Conservation (phyloP, 1,139 yeast genomes). For the Blastobotrys serpentis region DNA sequence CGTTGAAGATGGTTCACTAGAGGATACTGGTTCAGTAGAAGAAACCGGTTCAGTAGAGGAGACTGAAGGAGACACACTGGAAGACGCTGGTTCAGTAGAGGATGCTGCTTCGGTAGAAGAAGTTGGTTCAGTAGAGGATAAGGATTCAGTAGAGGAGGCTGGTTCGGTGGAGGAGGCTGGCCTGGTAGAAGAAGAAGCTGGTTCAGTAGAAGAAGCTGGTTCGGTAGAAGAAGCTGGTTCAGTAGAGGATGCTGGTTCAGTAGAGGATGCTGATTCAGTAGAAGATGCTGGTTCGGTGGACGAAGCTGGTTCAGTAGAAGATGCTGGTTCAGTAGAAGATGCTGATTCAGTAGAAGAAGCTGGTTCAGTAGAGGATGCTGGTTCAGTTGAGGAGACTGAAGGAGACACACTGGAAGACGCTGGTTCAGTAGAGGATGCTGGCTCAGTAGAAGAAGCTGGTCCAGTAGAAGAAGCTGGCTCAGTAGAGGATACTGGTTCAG, state of each 20-base stretch:
- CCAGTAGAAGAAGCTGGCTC: conserved; percentile 1
- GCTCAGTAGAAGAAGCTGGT: background rate
- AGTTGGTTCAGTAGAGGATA: background rate
- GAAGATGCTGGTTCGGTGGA: background rate
- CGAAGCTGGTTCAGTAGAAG: background rate
- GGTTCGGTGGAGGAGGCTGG: background rate
- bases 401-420: background rate
- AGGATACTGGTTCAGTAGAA: background rate
- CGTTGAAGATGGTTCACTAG: background rate
- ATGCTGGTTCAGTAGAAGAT: conserved; percentile 1
- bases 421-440: background rate
- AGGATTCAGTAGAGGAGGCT: background rate
- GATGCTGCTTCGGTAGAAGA: background rate
- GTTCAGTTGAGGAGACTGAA: background rate
- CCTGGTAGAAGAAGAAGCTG: background rate
- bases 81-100: background rate
- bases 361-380: background rate
- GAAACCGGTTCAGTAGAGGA: background rate
- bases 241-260: background rate
- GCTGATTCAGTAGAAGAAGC: background rate
- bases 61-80: background rate
- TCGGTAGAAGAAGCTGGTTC: background rate
- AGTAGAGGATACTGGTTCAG: background rate
- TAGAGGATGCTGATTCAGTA: background rate
- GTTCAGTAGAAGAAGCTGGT: conserved; percentile 3